Base-by-base conservation (phyloP, 1,284 basidiomycete genomes). In the Rhodotorula sp. region DNA sequence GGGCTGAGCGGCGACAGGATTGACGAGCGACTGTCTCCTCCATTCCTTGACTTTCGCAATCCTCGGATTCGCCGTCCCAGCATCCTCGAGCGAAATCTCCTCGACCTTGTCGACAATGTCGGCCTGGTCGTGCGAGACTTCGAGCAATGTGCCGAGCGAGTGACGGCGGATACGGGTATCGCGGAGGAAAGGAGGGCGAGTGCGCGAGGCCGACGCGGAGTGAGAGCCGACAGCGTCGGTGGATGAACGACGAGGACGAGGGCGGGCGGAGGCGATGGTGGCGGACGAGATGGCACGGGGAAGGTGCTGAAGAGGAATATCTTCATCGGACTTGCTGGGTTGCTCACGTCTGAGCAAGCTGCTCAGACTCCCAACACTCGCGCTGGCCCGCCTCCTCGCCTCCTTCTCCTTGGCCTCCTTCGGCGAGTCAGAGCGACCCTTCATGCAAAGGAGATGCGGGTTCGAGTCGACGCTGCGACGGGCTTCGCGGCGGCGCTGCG, bases 61-160 rank as follows among this genome's bases (percentile, higher is more conserved):
- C 11, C 51, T 34, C 2, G 28, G 28, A 28, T 26, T 48, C 11
- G 52, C 22, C 15, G 30, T 18, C 15, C 26, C 26, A 46, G 24
- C 34, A 10, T 20, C 44, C 7, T 48, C 52, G 44, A 7, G 16
- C 57, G 31, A 26, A 24, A 57, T 54, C 9, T 52, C 52, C 8
- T 26, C 34, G 18, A 55, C 4, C 48, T 52, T 48, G 13, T 55
- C 28, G 22, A 28, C 18, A n/a, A 54, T 30, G 30, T 37, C 46
- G 40, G 40, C 8, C 40, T 48, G 31, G 40, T 65, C 64, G n/a
- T 53, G 44, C 24, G 68, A 66, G 13, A 59, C 59, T 40, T 64
- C 68, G 50, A 66, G 58, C 20, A 72, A 62, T 9, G 62, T 72
- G 1, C 67, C 68, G 51, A 72, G 59, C 28, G 67, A 69, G 62